Evolutionary conservation across 73 alveolate species (phyloP).

Genomic region (Paramecium pentaurelia): DNA sequence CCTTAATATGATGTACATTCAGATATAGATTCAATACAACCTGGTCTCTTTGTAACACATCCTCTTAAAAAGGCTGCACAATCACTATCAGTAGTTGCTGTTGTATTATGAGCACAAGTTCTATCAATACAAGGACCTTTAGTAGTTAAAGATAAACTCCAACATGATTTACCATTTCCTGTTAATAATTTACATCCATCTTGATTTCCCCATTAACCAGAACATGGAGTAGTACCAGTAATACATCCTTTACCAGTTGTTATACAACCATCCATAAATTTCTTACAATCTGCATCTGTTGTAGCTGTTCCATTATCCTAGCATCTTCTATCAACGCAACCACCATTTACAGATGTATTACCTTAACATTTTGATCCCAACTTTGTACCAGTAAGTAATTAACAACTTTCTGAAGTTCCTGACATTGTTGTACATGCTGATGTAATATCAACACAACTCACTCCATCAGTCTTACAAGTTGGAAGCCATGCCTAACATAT

Average conservation of each 20-base stretch:
- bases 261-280: background rate
- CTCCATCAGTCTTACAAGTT: background rate
- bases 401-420: background rate
- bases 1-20: conserved; percentile 23
- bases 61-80: background rate
- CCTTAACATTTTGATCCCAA: background rate
- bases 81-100: background rate
- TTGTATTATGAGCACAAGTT: background rate
- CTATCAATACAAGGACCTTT: background rate
- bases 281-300: background rate
- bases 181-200: background rate
- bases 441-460: background rate
- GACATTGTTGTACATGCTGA: background rate
- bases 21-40: background rate
- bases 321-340: background rate
- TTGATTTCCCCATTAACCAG: background rate
- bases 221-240: background rate
- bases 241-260: conserved; percentile 39
- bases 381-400: background rate
- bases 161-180: background rate
- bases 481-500: conserved; percentile 22
- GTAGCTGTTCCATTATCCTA: conserved; percentile 15
- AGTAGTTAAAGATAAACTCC: background rate
- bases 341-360: background rate
- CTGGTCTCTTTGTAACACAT: conserved; percentile 1